Evolutionary conservation across 192 early-diverging fungal genomes (phyloP).

Genomic region (Coemansia sp.): DNA sequence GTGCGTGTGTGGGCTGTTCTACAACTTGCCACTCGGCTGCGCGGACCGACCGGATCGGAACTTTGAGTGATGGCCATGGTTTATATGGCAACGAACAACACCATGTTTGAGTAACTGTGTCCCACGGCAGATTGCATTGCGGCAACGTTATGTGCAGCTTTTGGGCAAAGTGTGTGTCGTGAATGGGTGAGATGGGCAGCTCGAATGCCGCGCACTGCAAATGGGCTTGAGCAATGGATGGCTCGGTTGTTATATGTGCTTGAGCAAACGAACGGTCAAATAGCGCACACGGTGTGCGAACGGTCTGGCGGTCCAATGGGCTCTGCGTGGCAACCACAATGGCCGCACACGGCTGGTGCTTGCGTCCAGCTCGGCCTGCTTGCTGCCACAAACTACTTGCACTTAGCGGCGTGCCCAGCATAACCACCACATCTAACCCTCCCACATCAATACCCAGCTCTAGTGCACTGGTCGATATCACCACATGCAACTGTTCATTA

Average conservation of each 20-base stretch:
- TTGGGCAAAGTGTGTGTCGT: neutral
- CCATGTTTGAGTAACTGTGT: constrained; percentile 11
- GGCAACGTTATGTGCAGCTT: neutral
- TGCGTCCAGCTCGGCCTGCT: constrained; percentile 71
- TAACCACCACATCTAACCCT: constrained; percentile 66
- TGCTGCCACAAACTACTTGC: constrained; percentile 63
- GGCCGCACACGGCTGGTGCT: constrained; percentile 49
- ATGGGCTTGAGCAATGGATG: constrained; percentile 55
- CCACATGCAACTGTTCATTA: constrained; percentile 58
- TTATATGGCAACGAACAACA: constrained; percentile 19
- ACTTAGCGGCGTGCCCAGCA: constrained; percentile 64
- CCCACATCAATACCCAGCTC: constrained; percentile 87
- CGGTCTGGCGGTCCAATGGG: constrained; percentile 58
- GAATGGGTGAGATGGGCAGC: constrained; percentile 12
- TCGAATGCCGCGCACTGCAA: constrained; percentile 77
- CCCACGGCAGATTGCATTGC: constrained; percentile 12
- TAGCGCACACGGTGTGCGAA: constrained; percentile 44
- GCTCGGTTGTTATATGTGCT: constrained; percentile 39
- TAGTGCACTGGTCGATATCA: constrained; percentile 77
- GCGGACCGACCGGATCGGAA: constrained; percentile 25
- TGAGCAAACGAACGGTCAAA: constrained; percentile 48
- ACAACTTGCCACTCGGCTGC: constrained; percentile 28
- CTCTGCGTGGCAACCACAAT: constrained; percentile 58
- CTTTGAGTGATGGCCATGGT: constrained; percentile 39
- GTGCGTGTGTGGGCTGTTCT: neutral